These are phyloP conservation scores for Hypholoma fasciculare DNA, from an alignment of 768 basidiomycete genomes.

Conservation along the genomic window DNA sequence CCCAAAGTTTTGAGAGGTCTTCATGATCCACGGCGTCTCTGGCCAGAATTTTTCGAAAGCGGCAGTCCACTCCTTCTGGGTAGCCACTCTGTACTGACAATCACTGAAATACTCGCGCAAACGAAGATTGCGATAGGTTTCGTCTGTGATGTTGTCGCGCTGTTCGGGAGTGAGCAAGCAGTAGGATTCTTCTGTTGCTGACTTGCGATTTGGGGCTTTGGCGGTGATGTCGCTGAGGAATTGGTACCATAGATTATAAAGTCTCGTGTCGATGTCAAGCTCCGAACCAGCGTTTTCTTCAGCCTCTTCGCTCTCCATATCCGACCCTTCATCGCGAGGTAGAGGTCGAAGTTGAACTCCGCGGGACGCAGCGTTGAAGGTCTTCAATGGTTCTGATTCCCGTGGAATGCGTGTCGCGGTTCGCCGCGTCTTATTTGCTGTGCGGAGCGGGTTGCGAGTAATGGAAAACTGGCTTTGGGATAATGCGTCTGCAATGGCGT, in stretches of 20 bases:
- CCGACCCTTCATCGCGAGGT: slow-evolving; percentile 3
- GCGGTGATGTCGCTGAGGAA: slow-evolving; percentile 17
- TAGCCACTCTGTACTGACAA: no score
- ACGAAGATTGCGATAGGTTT: slow-evolving; percentile 9
- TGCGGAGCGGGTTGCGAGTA: not conserved
- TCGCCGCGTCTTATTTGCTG: slow-evolving; percentile 2
- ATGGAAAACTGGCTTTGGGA: not conserved
- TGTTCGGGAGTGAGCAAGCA: slow-evolving; percentile 1
- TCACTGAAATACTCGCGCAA: slow-evolving; percentile 12
- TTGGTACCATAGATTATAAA: slow-evolving; percentile 17
- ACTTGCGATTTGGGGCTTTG: slow-evolving; percentile 11
- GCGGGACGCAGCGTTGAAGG: slow-evolving; percentile 3
- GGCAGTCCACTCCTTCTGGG: no score
- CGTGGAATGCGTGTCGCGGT: not conserved
- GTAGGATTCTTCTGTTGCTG: slow-evolving; percentile 8
- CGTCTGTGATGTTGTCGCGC: no score
- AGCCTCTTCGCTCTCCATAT: slow-evolving; percentile 1
- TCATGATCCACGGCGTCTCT: not conserved
- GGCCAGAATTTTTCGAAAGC: slow-evolving; percentile 8
- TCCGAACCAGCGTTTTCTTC: not conserved
- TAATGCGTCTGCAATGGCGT: not conserved
- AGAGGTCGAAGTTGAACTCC: not conserved
- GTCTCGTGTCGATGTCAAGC: slow-evolving; percentile 5
- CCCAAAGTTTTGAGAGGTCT: slow-evolving; percentile 1
- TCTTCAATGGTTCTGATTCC: not conserved